phyloP scores from a whole-genome alignment of 2,329 filamentous ascomycete species.

The Zymoseptoria crescenta region DNA sequence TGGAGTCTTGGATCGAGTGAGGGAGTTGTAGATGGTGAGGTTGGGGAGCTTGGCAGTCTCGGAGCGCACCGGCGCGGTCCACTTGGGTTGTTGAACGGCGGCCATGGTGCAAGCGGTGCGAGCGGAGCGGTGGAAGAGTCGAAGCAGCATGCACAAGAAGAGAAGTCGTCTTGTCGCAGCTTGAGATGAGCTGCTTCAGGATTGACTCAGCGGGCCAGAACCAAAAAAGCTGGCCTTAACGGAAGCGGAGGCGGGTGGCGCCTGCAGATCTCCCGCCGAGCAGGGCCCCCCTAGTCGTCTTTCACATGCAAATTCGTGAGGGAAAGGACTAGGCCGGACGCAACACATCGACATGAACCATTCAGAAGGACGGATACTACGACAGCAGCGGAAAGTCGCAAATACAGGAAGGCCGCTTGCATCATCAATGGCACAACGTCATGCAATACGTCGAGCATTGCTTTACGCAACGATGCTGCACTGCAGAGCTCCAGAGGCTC shows the following conservation, averaged over 20 bases:
- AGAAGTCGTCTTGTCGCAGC: neutral
- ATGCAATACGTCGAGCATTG: no score
- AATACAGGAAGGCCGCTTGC: no score
- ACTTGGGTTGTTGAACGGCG: conserved; percentile 21
- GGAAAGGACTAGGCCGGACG: no score
- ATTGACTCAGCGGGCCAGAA: neutral
- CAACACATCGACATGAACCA: no score
- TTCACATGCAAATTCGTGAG: neutral
- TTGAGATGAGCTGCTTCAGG: neutral
- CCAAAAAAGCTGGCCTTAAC: neutral
- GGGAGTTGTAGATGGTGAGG: conserved; percentile 71
- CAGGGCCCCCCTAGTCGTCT: neutral
- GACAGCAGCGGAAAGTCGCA: no score
- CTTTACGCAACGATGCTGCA: no score
- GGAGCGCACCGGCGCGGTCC: conserved; percentile 27
- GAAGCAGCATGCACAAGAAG: neutral
- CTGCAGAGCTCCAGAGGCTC: no score
- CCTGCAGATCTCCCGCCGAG: neutral
- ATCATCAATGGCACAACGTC: no score
- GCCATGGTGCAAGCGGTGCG: conserved; percentile 4
- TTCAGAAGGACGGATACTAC: no score
- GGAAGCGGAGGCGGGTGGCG: neutral
- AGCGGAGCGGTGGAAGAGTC: neutral
- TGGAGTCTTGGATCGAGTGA: conserved; percentile 64
- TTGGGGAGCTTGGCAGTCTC: conserved; percentile 37